These are phyloP conservation scores for Candolleomyces aberdarensis DNA, from an alignment of 768 basidiomycete species.

Conservation along the genomic window DNA sequence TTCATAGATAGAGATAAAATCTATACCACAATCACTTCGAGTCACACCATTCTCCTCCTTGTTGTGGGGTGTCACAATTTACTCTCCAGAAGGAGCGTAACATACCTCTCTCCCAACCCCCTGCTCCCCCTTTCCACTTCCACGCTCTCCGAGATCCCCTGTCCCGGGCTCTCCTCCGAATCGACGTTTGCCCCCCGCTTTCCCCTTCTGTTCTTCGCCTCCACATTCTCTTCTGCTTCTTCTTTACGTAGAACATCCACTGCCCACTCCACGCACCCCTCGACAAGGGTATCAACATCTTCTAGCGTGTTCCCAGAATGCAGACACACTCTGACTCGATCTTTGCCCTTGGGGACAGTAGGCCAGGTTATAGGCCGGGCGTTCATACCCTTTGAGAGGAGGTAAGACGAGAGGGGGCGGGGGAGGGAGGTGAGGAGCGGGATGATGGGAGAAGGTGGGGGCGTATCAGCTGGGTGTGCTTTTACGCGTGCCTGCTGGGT, in stretches of 20 bases:
- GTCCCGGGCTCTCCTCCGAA: too few relatives aligned
- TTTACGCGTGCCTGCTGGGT: too few relatives aligned
- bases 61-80: too few relatives aligned
- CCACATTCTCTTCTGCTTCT: background rate
- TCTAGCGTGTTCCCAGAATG: constrained; percentile 69
- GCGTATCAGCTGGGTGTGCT: constrained; percentile 8
- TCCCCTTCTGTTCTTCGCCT: background rate
- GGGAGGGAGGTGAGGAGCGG: constrained; percentile 79
- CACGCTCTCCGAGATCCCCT: too few relatives aligned
- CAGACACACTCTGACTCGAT: constrained; percentile 86
- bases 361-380: constrained; percentile 82
- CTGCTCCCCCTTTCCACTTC: too few relatives aligned
- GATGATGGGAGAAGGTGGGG: constrained; percentile 68
- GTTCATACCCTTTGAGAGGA: constrained; percentile 53
- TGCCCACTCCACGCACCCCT: constrained; percentile 50
- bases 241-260: constrained; percentile 26
- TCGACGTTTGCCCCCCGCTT: too few relatives aligned
- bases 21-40: too few relatives aligned
- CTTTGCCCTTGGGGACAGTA: constrained; percentile 83
- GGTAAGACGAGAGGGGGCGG: constrained; percentile 69
- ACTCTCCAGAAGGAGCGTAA: too few relatives aligned
- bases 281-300: constrained; percentile 59
- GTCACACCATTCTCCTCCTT: too few relatives aligned
- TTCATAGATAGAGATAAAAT: too few relatives aligned
- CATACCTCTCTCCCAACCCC: too few relatives aligned